Base-by-base conservation (phyloP, 2,329 filamentous ascomycete genomes). In the Aspergillaceae sp. region DNA sequence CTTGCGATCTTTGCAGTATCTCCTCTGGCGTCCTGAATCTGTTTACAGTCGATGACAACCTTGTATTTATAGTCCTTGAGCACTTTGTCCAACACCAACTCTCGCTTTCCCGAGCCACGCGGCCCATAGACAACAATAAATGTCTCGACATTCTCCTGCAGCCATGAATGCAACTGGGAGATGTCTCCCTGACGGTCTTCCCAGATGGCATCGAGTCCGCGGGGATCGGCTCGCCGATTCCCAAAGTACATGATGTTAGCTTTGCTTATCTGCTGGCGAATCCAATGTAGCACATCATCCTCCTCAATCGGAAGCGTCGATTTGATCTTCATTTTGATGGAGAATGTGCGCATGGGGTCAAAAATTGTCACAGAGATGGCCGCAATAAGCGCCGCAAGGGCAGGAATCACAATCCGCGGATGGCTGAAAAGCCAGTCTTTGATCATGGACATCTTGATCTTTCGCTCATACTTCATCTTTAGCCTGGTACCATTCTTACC, bases 81-180 rank as follows among this genome's bases (percentile, higher is more conserved):
- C 0, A 87, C 86, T 65, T 94, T 86, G 37, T 94, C 86, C 48
- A 95, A 64, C 2, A 97, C 83, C 8, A 97, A 76, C 56, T 96
- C 90, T 51, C 80, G 83, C 68, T 96, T 96, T 1, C 90, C 92
- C 0, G 88, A 94, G 5, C 91, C 92, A 43, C 89, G 81, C 4
- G 92, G 90, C 0, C 92, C 92, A 60, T 95, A 90, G 0, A 98
- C 80, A 6, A 97, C 87, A 52, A 95, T 89, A 62, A 96, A 96
- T 0, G 90, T 97, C 50, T 92, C 88, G 0, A 84, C 81, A 4
- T 86, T 90, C 57, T 96, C 91, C 60, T 88, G 82, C 5, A 97
- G 71, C 88, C 89, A 95, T 9, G 80, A 83, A 54, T 84, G 82
- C 8, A 98, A 78, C 60, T 90, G 82, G 26, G 88, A 79, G 49